Percentiles rank a stretch among this genome's conserved stretches.
These are phyloP conservation scores for Aeminium ludgeri DNA, from an alignment of 495 filamentous ascomycete genomes.

Conservation along the genomic window DNA sequence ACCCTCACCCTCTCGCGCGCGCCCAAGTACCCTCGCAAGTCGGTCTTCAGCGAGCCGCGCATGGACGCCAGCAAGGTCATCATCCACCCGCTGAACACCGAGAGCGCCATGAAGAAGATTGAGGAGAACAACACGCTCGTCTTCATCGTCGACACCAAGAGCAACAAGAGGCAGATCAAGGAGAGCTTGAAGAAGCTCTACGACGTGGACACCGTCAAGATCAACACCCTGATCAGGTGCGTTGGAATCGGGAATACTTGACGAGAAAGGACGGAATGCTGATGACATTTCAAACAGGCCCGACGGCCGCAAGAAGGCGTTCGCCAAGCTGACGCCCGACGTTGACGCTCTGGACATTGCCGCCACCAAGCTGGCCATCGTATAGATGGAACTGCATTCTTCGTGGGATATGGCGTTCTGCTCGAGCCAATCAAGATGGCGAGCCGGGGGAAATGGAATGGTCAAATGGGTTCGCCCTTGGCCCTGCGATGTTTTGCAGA, in stretches of 20 bases:
- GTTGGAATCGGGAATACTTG: not conserved
- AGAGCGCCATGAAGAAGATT: constrained; percentile 99
- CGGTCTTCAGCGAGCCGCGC: constrained; percentile 70
- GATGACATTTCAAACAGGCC: constrained; percentile 39
- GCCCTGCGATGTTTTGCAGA: too few species aligned
- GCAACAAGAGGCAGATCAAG: constrained; percentile 99
- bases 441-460: too few species aligned
- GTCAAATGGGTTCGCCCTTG: too few species aligned
- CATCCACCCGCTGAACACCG: constrained; percentile 69
- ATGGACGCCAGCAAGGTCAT: constrained; percentile 74
- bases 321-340: constrained; percentile 81
- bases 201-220: constrained; percentile 92
- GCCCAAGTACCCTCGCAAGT: constrained; percentile 95
- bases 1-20: constrained; percentile 78
- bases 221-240: constrained; percentile 96
- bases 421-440: too few species aligned
- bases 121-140: constrained; percentile 99
- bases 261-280: constrained; percentile 6
- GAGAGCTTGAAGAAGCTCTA: constrained; percentile 96
- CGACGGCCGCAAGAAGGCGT: constrained; percentile 97
- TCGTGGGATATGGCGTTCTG: not conserved
- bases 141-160: constrained; percentile 95
- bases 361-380: constrained; percentile 94
- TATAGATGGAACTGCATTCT: constrained; percentile 49
- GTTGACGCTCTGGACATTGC: constrained; percentile 98